Evolutionary conservation across 1,284 basidiomycete genomes (phyloP).

Genomic region (Macrocystidia cucumis): DNA sequence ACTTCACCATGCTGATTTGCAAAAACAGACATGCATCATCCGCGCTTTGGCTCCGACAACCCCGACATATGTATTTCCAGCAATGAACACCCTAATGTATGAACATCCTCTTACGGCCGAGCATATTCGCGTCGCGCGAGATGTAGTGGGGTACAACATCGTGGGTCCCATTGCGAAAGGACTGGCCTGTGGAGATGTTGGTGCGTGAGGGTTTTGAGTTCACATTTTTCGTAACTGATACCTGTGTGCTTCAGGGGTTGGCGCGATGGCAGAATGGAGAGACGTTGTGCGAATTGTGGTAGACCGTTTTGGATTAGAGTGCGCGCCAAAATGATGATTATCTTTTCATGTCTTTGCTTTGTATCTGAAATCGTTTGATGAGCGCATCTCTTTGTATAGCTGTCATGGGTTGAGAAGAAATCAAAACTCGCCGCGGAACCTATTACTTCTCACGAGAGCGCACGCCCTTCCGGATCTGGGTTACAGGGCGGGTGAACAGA

Average conservation of each 20-base stretch:
- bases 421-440: too few relatives aligned
- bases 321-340: not conserved
- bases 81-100: constrained; percentile 99
- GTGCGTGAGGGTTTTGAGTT: constrained; percentile 30
- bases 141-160: constrained; percentile 75
- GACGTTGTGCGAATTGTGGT: constrained; percentile 72
- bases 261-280: constrained; percentile 91
- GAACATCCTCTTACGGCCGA: constrained; percentile 86
- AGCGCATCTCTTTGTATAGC: too few relatives aligned
- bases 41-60: constrained; percentile 80
- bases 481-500: not conserved
- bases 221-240: not conserved
- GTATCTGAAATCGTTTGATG: too few relatives aligned
- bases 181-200: constrained; percentile 91
- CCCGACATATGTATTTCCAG: constrained; percentile 87
- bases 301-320: constrained; percentile 39
- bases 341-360: too few relatives aligned
- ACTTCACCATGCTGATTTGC: constrained; percentile 4
- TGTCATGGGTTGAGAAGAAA: too few relatives aligned
- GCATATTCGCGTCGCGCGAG: constrained; percentile 66
- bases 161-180: constrained; percentile 82
- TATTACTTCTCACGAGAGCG: too few relatives aligned
- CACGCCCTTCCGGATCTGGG: not conserved
- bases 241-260: constrained; percentile 47
- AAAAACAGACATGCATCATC: constrained; percentile 77